These are phyloP conservation scores for Globisporangium viniferum DNA, from an alignment of 352 stramenopile species.

Conservation along the genomic window DNA sequence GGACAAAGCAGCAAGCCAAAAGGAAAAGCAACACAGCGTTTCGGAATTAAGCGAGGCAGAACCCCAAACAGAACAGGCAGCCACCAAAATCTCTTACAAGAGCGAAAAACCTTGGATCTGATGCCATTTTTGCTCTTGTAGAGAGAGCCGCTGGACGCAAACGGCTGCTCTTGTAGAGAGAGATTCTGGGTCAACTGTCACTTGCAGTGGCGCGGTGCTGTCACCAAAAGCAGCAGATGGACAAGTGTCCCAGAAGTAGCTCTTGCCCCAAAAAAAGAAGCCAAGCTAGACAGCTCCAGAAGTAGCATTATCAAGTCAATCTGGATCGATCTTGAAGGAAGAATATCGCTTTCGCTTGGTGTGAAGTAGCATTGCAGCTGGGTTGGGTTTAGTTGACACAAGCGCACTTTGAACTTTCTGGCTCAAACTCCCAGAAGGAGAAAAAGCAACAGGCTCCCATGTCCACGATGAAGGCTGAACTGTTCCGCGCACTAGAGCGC, in stretches of 20 bases:
- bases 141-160: not conserved
- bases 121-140: not conserved
- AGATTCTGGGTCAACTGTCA: slow-evolving; percentile 7
- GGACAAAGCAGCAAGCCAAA: not conserved
- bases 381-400: slow-evolving; percentile 7
- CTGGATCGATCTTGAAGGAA: not conserved
- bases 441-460: not conserved
- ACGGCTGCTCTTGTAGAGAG: not conserved
- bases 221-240: not conserved
- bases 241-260: not conserved
- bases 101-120: slow-evolving; percentile 4
- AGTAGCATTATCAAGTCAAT: not conserved
- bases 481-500: slow-evolving; percentile 54
- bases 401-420: not conserved
- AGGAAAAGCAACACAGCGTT: not conserved
- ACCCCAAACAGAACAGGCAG: not conserved
- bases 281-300: not conserved
- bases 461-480: slow-evolving; percentile 54
- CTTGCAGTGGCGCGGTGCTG: not conserved
- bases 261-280: not conserved
- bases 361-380: not conserved
- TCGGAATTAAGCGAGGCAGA: not conserved
- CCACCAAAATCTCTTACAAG: slow-evolving; percentile 6
- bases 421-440: not conserved
- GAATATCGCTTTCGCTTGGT: no score